A percentile compares a stretch with the other conserved stretches of the same genome.
These are phyloP conservation scores for Paragyromitra xinjiangensis DNA, from an alignment of 495 filamentous ascomycete species.

Conservation along the genomic window DNA sequence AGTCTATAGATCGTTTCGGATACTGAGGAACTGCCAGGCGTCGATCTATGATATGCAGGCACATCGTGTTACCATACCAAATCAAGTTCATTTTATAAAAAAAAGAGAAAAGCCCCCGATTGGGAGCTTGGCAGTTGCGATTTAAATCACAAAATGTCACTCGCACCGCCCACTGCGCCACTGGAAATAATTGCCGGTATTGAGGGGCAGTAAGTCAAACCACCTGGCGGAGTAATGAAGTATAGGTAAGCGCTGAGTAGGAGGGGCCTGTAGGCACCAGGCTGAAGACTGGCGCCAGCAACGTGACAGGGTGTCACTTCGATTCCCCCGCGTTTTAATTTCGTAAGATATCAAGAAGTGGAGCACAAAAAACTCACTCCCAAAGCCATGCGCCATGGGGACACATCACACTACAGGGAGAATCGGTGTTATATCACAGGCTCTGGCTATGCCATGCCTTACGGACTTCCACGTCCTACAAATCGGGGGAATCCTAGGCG, in stretches of 20 bases:
- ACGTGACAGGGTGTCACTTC: slow-evolving; percentile 2
- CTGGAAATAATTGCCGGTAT: slow-evolving; percentile 15
- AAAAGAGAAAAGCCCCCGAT: background rate
- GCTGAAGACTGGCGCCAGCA: background rate
- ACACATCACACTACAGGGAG: slow-evolving; percentile 1
- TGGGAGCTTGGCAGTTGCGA: slow-evolving; percentile 5
- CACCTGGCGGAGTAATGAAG: background rate
- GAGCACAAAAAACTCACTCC: background rate
- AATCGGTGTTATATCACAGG: background rate
- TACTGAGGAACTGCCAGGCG: background rate
- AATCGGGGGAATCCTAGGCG: slow-evolving; percentile 5
- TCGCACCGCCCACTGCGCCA: slow-evolving; percentile 10
- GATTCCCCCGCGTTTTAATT: background rate
- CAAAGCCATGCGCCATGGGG: background rate
- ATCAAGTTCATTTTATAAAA: background rate
- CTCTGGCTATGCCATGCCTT: background rate
- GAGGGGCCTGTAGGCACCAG: background rate
- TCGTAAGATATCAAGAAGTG: background rate
- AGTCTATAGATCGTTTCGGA: background rate
- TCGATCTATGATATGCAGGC: background rate
- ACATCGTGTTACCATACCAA: background rate
- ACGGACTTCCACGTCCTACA: background rate
- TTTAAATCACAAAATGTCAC: slow-evolving; percentile 30
- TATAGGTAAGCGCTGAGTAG: background rate
- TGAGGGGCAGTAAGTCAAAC: background rate